Percentiles rank a stretch among this genome's conserved stretches.
Evolutionary conservation across 1,284 basidiomycete genomes (phyloP).

Genomic region (Cryptococcus sp.): DNA sequence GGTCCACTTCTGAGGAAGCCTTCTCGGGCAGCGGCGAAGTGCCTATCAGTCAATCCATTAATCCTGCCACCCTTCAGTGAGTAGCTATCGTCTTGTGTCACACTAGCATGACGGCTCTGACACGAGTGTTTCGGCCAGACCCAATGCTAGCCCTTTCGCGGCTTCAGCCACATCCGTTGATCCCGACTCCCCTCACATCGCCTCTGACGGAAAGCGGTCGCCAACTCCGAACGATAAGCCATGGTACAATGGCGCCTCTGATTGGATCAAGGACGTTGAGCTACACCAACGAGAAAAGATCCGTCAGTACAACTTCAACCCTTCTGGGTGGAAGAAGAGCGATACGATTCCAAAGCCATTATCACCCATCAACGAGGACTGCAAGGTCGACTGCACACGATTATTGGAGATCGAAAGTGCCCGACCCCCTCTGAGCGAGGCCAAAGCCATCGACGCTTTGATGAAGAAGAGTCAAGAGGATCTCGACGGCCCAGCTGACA

Average conservation of each 20-base stretch:
- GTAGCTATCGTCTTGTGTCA: too few species aligned
- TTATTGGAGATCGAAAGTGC: constrained; percentile 11
- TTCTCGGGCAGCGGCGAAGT: too few species aligned
- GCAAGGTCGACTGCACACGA: neutral
- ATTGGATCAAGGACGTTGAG: constrained; percentile 10
- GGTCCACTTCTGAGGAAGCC: too few species aligned
- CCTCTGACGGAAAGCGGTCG: neutral
- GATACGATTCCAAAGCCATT: constrained; percentile 10
- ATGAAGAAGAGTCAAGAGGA: constrained; percentile 13
- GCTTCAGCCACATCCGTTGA: too few species aligned
- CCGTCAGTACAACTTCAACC: constrained; percentile 1
- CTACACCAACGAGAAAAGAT: constrained; percentile 6
- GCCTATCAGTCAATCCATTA: too few species aligned
- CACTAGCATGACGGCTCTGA: too few species aligned
- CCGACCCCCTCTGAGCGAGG: constrained; percentile 6
- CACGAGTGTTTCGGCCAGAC: too few species aligned
- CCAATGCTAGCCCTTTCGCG: too few species aligned
- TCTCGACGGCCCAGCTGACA: constrained; percentile 1
- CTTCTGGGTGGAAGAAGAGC: constrained; percentile 9
- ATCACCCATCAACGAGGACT: constrained; percentile 9
- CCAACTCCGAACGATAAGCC: constrained; percentile 1
- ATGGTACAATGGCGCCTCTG: constrained; percentile 11
- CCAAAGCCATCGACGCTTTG: constrained; percentile 1
- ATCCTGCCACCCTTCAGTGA: too few species aligned
- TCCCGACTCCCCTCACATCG: neutral